A percentile compares a stretch with the other conserved stretches of the same genome.
These are phyloP conservation scores for Beta vulgaris DNA, from an alignment of 148 eudicot genomes.

Conservation along the genomic window DNA sequence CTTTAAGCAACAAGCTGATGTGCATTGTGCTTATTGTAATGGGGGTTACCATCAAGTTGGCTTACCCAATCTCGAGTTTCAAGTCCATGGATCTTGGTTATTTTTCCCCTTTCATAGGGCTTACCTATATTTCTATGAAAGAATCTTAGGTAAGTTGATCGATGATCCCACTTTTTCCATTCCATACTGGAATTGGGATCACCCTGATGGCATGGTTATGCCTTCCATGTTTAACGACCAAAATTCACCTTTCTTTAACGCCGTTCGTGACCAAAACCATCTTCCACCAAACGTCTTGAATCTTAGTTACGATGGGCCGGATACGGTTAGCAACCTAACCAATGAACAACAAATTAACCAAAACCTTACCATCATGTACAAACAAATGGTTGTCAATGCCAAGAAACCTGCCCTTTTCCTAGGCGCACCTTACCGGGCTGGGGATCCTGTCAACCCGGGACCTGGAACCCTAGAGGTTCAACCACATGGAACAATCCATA, in stretches of 20 bases:
- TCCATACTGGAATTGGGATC: no score
- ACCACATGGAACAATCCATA: constrained; percentile 71
- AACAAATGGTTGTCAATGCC: no score
- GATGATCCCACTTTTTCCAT: constrained; percentile 70
- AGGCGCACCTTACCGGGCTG: constrained; percentile 47
- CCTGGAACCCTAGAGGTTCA: constrained; percentile 56
- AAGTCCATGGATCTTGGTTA: constrained; percentile 79
- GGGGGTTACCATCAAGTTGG: no score
- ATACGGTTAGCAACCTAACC: no score
- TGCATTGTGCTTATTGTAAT: no score
- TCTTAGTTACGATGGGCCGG: no score
- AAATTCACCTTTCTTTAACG: constrained; percentile 46
- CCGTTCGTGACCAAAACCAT: no score
- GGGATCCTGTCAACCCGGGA: constrained; percentile 53
- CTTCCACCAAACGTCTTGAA: no score
- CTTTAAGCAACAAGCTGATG: no score
- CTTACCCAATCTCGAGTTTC: constrained; percentile 54
- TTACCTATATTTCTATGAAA: constrained; percentile 71
- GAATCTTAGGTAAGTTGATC: constrained; percentile 52
- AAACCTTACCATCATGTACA: no score
- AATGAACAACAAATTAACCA: no score
- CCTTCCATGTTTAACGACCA: constrained; percentile 48
- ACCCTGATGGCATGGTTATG: constrained; percentile 58
- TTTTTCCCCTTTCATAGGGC: constrained; percentile 81
- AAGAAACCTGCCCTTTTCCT: no score